Evolutionary conservation across 2,329 filamentous ascomycete species (phyloP), one percentile per base, ranked within the genome.

Genomic region (Nemania sp.): DNA sequence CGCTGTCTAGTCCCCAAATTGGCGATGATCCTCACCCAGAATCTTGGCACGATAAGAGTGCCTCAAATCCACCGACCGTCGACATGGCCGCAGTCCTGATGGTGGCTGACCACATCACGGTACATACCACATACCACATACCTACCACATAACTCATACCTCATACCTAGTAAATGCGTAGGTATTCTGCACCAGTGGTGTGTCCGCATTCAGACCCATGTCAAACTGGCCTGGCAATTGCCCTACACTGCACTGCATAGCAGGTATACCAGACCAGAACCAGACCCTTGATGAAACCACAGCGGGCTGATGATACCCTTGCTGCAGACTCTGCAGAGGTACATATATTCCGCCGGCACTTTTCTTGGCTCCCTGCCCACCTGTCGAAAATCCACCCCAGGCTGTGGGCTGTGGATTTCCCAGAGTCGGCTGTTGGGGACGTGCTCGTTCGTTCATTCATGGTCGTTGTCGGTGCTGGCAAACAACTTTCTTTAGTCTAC

Each of bases 231-330:
- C 57, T 69, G 62, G 51, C 45, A 73, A 68, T 71, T 70, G 62
- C 68, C 62, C 64, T 67, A 47, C 7, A 47, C 43, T 47, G 43
- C 8, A 32, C 29, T 8, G 29, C 8, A 32, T 8, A 32, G 20
- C n/a, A 47, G 5, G 35, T 41, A 41, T 11, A 8, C 20, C 8
- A 4, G 29, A 32, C 29, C 29, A 5, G 8, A 8, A 4, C 29
- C 29, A 61, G 64, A 61, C 73, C 73, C 73, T 68, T 75, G 72
- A 77, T 77, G 76, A 77, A 77, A 77, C 76, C 72, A 58, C 59
- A 61, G 72, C 71, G 73, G 75, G 75, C 73, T 76, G 71, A 69
- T 71, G 71, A 67, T 70, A 75, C 74, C 75, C 74, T 74, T 75
- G 75, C 71, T 70, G 70, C 72, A 74, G 65, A 73, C n/a, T n/a